Conservation (phyloP, 1,284 basidiomycete species). For the Xerocomus cyaneibrunnescens region DNA sequence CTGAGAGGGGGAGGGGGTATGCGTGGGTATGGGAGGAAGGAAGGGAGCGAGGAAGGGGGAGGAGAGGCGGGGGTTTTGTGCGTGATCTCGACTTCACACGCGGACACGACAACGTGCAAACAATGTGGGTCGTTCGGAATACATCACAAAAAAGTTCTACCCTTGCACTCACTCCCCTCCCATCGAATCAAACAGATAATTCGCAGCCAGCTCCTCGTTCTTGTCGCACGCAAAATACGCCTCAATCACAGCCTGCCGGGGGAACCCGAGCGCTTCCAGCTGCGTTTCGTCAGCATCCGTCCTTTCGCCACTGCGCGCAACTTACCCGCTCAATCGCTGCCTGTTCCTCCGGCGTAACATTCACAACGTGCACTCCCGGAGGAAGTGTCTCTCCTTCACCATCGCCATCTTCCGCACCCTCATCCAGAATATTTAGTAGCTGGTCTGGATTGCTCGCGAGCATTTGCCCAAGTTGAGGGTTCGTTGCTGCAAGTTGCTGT, state of each 20-base stretch:
- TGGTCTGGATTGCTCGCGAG: slow-evolving; percentile 71
- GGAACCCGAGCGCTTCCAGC: slow-evolving; percentile 86
- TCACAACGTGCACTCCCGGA: slow-evolving; percentile 56
- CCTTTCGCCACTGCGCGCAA: slow-evolving; percentile 11
- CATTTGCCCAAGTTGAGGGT: slow-evolving; percentile 72
- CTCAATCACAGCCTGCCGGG: slow-evolving; percentile 73
- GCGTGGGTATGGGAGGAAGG: slow-evolving; percentile 12
- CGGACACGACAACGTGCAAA: slow-evolving; percentile 28
- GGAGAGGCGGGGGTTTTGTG: slow-evolving; percentile 33
- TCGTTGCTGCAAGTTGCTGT: slow-evolving; percentile 74
- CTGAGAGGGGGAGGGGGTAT: neutral
- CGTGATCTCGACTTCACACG: slow-evolving; percentile 37
- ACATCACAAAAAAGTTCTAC: slow-evolving; percentile 1
- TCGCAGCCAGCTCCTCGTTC: slow-evolving; percentile 94
- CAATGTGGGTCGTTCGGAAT: slow-evolving; percentile 26
- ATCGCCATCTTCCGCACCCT: slow-evolving; percentile 48
- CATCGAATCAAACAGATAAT: slow-evolving; percentile 81
- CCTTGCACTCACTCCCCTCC: slow-evolving; percentile 4
- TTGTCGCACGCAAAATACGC: slow-evolving; percentile 93
- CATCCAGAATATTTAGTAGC: slow-evolving; percentile 61
- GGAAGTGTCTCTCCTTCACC: slow-evolving; percentile 17
- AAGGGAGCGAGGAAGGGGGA: slow-evolving; percentile 21
- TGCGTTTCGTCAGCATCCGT: slow-evolving; percentile 33
- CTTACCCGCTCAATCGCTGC: slow-evolving; percentile 85
- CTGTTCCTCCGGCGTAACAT: slow-evolving; percentile 81